These are phyloP conservation scores for Westerdykella sp. DNA, from an alignment of 2,329 filamentous ascomycete genomes.

Conservation along the genomic window DNA sequence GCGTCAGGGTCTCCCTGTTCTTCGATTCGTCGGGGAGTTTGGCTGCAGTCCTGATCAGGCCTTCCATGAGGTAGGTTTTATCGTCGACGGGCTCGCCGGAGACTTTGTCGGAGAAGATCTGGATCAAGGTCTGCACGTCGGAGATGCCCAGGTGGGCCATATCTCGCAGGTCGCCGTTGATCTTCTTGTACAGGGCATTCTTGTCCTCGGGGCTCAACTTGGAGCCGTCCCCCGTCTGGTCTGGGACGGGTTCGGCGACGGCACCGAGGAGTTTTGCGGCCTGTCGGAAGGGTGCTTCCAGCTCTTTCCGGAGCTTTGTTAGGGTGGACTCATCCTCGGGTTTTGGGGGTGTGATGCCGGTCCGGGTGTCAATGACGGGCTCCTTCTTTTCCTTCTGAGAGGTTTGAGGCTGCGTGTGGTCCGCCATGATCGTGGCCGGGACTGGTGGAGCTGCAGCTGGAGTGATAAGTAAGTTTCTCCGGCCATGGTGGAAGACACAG, in stretches of 20 bases:
- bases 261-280: conserved; percentile 25
- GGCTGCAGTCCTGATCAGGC: conserved; percentile 46
- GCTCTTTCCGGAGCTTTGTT: conserved; percentile 23
- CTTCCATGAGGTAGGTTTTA: conserved; percentile 57
- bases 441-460: too few species aligned
- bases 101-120: conserved; percentile 32
- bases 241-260: conserved; percentile 23
- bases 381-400: too few species aligned
- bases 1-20: conserved; percentile 38
- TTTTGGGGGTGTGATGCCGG: conserved; percentile 20
- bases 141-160: conserved; percentile 28
- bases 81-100: conserved; percentile 55
- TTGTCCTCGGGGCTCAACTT: conserved; percentile 31
- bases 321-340: conserved; percentile 29
- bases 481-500: too few species aligned
- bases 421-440: too few species aligned
- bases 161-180: conserved; percentile 29
- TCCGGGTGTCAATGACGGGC: too few species aligned
- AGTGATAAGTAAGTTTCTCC: too few species aligned
- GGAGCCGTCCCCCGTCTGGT: conserved; percentile 42
- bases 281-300: conserved; percentile 26
- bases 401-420: too few species aligned
- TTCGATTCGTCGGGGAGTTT: conserved; percentile 38
- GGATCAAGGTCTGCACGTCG: conserved; percentile 34
- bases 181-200: conserved; percentile 26